Percentiles rank a stretch among this genome's conserved stretches.
Evolutionary conservation across 495 filamentous ascomycete species (phyloP).

Genomic region (Bathelium albidoporum): DNA sequence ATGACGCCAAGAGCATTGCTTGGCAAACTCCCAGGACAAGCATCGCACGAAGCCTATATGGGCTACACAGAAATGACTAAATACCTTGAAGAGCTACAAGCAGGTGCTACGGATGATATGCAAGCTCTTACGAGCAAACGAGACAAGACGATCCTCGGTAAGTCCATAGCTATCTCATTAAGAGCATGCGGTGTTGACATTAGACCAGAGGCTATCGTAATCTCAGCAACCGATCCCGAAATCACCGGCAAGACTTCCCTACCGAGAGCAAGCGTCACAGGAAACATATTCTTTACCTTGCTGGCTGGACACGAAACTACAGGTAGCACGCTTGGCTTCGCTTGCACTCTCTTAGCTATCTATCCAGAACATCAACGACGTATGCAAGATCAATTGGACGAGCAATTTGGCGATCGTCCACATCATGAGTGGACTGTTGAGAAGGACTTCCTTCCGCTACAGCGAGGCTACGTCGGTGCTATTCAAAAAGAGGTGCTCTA

Average conservation of each 20-base stretch:
- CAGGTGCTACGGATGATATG: neutral
- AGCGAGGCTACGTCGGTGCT: neutral
- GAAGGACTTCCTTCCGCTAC: neutral
- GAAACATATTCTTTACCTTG: slow-evolving; percentile 10
- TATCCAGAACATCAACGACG: slow-evolving; percentile 19
- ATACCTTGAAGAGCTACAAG: slow-evolving; percentile 5
- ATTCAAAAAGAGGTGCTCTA: neutral
- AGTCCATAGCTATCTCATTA: neutral
- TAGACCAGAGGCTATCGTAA: slow-evolving; percentile 5
- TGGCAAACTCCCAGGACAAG: neutral
- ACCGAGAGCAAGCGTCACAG: neutral
- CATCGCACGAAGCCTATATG: slow-evolving; percentile 5
- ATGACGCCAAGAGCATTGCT: slow-evolving; percentile 4
- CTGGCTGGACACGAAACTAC: slow-evolving; percentile 10
- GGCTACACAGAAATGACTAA: slow-evolving; percentile 6
- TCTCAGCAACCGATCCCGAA: neutral
- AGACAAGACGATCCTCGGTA: slow-evolving; percentile 8
- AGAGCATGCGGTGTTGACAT: neutral
- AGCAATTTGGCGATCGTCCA: slow-evolving; percentile 9
- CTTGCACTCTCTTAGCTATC: slow-evolving; percentile 15
- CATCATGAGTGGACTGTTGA: neutral
- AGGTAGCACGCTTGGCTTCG: neutral
- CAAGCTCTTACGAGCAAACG: neutral
- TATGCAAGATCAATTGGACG: slow-evolving; percentile 15
- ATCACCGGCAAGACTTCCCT: neutral